A percentile compares a stretch with the other conserved stretches of the same genome.
Conservation (phyloP, 352 stramenopile species). For the Globisporangium camurandrum region DNA sequence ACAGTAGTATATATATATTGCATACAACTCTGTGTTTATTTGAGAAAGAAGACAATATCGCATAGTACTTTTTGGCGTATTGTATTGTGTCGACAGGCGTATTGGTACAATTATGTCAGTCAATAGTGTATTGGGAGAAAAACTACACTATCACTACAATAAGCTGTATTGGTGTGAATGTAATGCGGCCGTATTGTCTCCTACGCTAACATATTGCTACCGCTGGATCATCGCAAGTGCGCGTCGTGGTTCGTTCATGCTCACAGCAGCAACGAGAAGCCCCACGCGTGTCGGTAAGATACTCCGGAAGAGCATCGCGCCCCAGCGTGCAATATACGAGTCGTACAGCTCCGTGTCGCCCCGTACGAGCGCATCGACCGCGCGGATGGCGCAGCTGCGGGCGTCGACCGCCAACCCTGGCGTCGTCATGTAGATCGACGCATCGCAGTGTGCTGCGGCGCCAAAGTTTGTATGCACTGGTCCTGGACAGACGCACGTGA, state of each 20-base stretch:
- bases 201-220: not conserved
- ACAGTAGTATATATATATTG: too few species aligned
- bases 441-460: slow-evolving; percentile 28
- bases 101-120: too few species aligned
- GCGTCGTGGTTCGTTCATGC: slow-evolving; percentile 13
- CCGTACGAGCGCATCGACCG: slow-evolving; percentile 44
- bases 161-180: too few species aligned
- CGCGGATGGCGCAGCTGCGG: slow-evolving; percentile 31
- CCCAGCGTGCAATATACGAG: slow-evolving; percentile 32
- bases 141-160: too few species aligned
- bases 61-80: too few species aligned
- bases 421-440: slow-evolving; percentile 44
- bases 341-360: slow-evolving; percentile 41
- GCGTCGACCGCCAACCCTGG: slow-evolving; percentile 23
- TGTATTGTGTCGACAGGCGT: too few species aligned
- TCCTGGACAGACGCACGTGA: slow-evolving; percentile 73
- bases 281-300: slow-evolving; percentile 32
- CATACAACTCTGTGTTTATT: too few species aligned
- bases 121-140: too few species aligned
- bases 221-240: slow-evolving; percentile 3
- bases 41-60: too few species aligned
- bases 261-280: slow-evolving; percentile 30
- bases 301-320: slow-evolving; percentile 22
- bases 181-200: too few species aligned
- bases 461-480: slow-evolving; percentile 65